These are phyloP conservation scores for Alternaria brassicae DNA, from an alignment of 2,329 filamentous ascomycete genomes.

Conservation along the genomic window DNA sequence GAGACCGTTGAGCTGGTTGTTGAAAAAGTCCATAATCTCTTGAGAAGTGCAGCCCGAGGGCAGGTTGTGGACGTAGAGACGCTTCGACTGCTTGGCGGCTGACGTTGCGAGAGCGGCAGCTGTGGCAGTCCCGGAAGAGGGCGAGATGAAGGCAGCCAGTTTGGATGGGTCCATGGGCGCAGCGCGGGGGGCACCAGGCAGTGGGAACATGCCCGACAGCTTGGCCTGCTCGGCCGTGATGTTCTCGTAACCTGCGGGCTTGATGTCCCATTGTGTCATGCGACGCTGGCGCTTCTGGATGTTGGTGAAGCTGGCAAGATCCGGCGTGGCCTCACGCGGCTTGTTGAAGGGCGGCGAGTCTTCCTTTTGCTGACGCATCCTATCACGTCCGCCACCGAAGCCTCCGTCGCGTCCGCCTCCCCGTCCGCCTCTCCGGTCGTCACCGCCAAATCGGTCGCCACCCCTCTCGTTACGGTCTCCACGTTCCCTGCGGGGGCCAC, in stretches of 20 bases:
- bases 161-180: constrained; percentile 95
- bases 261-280: constrained; percentile 99
- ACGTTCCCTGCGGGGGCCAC: constrained; percentile 42
- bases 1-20: constrained; percentile 93
- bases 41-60: constrained; percentile 78
- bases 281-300: constrained; percentile 87
- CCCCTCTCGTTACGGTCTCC: constrained; percentile 58
- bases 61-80: constrained; percentile 86
- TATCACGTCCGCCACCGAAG: constrained; percentile 53
- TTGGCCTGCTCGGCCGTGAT: constrained; percentile 99
- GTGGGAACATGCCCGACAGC: constrained; percentile 97
- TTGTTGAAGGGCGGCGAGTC: constrained; percentile 77
- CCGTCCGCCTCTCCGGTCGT: constrained; percentile 46
- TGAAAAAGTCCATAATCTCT: constrained; percentile 83
- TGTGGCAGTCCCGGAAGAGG: constrained; percentile 74
- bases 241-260: constrained; percentile 96
- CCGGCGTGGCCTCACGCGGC: constrained; percentile 94
- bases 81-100: constrained; percentile 92
- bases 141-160: constrained; percentile 94
- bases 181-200: constrained; percentile 92
- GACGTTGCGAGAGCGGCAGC: constrained; percentile 87
- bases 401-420: constrained; percentile 36
- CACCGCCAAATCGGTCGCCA: constrained; percentile 56
- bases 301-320: constrained; percentile 84
- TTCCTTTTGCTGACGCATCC: constrained; percentile 71